These are phyloP conservation scores for Cutaneotrichosporon daszewskae DNA, from an alignment of 1,284 basidiomycete genomes.

Conservation along the genomic window DNA sequence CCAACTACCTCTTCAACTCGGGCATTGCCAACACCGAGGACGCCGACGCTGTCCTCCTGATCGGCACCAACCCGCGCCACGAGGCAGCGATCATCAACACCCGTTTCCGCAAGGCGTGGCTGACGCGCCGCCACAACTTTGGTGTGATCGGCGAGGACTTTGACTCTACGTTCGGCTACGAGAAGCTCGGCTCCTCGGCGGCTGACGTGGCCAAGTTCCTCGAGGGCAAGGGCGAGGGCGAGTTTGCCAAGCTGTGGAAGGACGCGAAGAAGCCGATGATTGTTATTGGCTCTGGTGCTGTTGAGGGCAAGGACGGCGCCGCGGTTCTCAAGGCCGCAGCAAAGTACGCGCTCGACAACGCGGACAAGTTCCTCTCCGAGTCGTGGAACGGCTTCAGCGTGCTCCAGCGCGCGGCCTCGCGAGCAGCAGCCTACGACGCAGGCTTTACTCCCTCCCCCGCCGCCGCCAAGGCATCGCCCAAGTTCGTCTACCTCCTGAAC, in stretches of 20 bases:
- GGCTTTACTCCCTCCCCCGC: slow-evolving; percentile 82
- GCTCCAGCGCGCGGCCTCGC: slow-evolving; percentile 83
- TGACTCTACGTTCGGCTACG: slow-evolving; percentile 89
- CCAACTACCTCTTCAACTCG: slow-evolving; percentile 97
- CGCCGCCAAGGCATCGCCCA: slow-evolving; percentile 71
- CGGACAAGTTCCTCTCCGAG: slow-evolving; percentile 67
- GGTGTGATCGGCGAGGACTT: slow-evolving; percentile 87
- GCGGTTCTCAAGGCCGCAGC: slow-evolving; percentile 73
- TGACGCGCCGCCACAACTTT: slow-evolving; percentile 77
- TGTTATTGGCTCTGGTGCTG: slow-evolving; percentile 81
- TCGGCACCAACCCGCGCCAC: slow-evolving; percentile 95
- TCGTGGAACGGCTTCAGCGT: slow-evolving; percentile 96
- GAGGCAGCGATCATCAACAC: slow-evolving; percentile 98
- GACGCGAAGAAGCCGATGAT: slow-evolving; percentile 89
- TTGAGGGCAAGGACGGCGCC: slow-evolving; percentile 80
- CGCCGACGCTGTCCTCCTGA: slow-evolving; percentile 87
- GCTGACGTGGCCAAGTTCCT: slow-evolving; percentile 76
- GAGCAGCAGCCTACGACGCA: slow-evolving; percentile 91
- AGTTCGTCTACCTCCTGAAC: slow-evolving; percentile 95
- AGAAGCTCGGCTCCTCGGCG: slow-evolving; percentile 75
- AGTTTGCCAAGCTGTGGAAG: slow-evolving; percentile 83
- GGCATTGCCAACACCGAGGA: slow-evolving; percentile 86
- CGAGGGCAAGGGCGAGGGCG: slow-evolving; percentile 56
- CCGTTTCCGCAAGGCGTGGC: slow-evolving; percentile 89
- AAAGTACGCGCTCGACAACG: slow-evolving; percentile 74